A percentile compares a stretch with the other conserved stretches of the same genome.
phyloP scores from a whole-genome alignment of 1,284 basidiomycete species.

The Leccinum fallax region DNA sequence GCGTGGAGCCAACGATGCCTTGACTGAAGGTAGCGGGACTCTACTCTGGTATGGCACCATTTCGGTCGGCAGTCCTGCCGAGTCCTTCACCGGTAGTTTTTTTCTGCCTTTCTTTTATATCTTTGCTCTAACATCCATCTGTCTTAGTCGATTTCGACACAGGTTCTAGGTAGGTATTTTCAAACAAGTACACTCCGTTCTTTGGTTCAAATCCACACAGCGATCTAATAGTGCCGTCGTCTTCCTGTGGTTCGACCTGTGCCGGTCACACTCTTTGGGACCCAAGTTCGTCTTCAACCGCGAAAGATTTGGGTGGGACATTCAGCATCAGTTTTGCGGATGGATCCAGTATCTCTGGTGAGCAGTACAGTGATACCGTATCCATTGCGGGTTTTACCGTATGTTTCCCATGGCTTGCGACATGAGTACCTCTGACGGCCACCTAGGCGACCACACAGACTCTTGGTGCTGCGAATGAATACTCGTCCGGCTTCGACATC shows the following conservation, averaged over 20 bases:
- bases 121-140: not conserved
- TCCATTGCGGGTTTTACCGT: not conserved
- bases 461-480: not conserved
- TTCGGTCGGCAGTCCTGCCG: conserved; percentile 20
- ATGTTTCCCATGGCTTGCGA: not conserved
- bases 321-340: not conserved
- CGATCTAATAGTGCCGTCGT: not conserved
- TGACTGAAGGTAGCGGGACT: not conserved
- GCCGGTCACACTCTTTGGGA: not conserved
- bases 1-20: not conserved
- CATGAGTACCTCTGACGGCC: not conserved
- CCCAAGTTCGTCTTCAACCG: not conserved
- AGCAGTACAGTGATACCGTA: not conserved
- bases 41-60: conserved; percentile 24
- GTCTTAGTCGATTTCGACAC: conserved; percentile 26
- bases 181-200: not conserved
- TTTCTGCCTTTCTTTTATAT: not conserved
- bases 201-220: not conserved
- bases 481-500: not conserved
- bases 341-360: not conserved
- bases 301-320: not conserved
- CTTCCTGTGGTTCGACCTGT: not conserved
- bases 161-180: conserved; percentile 14
- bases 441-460: not conserved
- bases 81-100: conserved; percentile 14